Conservation (phyloP, 345 rosid species). For the Lenwebbia sp. region DNA sequence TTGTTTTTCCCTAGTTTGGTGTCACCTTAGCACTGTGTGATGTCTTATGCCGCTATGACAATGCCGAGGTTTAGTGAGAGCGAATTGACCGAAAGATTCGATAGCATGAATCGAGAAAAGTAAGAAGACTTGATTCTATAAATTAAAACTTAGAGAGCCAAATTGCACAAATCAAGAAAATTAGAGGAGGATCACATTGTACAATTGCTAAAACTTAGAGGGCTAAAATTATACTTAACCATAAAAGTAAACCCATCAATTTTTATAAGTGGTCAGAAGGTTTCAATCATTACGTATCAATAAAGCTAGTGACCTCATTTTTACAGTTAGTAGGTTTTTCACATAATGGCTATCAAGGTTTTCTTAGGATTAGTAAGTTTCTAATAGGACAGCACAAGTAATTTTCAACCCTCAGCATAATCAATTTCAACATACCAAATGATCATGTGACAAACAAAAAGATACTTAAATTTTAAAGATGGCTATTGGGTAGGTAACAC, state of each 20-base stretch:
- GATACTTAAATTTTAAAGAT: too few relatives aligned
- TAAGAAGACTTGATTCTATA: neutral
- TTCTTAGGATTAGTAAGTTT: neutral
- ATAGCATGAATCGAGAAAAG: neutral
- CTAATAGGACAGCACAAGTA: neutral
- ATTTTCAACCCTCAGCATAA: neutral
- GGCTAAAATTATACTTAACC: neutral
- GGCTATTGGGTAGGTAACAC: too few relatives aligned
- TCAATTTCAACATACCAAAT: neutral
- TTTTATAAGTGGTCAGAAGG: neutral
- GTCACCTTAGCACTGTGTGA: neutral
- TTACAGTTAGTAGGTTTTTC: neutral
- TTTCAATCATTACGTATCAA: neutral
- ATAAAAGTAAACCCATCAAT: neutral
- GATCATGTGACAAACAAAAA: neutral
- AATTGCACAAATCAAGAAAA: neutral
- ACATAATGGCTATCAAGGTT: neutral
- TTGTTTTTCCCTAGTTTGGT: neutral
- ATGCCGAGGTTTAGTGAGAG: neutral
- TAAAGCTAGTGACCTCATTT: neutral
- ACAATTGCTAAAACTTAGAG: too few relatives aligned
- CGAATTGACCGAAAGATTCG: neutral
- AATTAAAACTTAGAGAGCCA: neutral
- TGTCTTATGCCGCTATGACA: neutral
- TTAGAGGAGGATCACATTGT: neutral